These are phyloP conservation scores for Pestalotiopsis sp. DNA, from an alignment of 2,329 filamentous ascomycete genomes.

Conservation along the genomic window DNA sequence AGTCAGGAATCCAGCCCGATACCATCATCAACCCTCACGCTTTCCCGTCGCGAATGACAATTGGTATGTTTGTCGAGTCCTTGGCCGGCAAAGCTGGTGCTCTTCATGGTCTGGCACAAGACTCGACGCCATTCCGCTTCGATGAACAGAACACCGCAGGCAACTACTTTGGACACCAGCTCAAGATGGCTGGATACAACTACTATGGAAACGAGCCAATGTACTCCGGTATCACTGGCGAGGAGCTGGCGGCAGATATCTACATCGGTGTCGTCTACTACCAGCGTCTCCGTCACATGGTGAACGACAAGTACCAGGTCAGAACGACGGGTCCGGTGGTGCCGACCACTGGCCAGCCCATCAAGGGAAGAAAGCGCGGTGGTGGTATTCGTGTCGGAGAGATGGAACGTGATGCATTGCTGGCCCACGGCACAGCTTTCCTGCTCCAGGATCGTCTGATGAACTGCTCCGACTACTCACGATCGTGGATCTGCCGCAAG, in stretches of 20 bases:
- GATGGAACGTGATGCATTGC: slow-evolving; percentile 95
- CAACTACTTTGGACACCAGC: slow-evolving; percentile 94
- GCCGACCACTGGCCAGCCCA: slow-evolving; percentile 87
- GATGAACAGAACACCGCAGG: slow-evolving; percentile 88
- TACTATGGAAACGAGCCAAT: slow-evolving; percentile 98
- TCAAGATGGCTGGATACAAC: slow-evolving; percentile 94
- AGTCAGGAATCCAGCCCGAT: slow-evolving; percentile 95
- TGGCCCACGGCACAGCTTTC: slow-evolving; percentile 95
- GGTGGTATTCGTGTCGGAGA: slow-evolving; percentile 99
- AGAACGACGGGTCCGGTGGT: slow-evolving; percentile 94
- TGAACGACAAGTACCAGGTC: slow-evolving; percentile 99
- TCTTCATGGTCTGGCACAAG: slow-evolving; percentile 92
- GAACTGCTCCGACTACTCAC: slow-evolving; percentile 94
- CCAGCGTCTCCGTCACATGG: slow-evolving; percentile 97
- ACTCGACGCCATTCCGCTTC: slow-evolving; percentile 94
- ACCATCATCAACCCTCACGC: slow-evolving; percentile 99
- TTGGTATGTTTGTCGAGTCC: slow-evolving; percentile 98
- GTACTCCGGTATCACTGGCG: slow-evolving; percentile 95
- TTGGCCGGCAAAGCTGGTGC: slow-evolving; percentile 93
- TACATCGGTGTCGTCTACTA: slow-evolving; percentile 98
- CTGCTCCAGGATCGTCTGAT: slow-evolving; percentile 91
- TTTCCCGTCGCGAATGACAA: slow-evolving; percentile 99
- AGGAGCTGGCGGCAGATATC: slow-evolving; percentile 92
- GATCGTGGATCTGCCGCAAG: slow-evolving; percentile 83
- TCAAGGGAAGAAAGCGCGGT: slow-evolving; percentile 94